Base-by-base conservation (phyloP, 345 rosid genomes). In the Brassica cretica region DNA sequence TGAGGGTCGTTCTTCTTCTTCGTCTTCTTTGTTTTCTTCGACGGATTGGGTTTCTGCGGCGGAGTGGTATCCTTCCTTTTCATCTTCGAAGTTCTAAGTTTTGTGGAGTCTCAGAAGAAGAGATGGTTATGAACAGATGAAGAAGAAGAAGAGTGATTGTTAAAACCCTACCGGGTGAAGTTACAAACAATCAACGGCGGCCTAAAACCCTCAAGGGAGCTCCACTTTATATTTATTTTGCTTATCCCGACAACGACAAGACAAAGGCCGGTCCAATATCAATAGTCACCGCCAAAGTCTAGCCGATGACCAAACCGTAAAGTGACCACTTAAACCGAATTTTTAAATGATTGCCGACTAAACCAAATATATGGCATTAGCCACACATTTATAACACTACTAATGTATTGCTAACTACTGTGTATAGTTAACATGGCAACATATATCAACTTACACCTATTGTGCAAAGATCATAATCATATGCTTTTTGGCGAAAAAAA, bases 1-100 rank as follows among this genome's bases (percentile, higher is more conserved):
- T 89, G 81, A 39, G 67, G n/a, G 56, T 75, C 78, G 56, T 75
- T 79, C 44, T 18, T 79, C 44, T 18, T 79, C 19, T 30, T 75
- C 32, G 70, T 56, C 71, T 80, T 78, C 14, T 16, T 74, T 7
- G 51, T 65, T 71, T 83, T 68, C 75, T 74, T 79, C 51, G 74
- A 61, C 35, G 59, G 41, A 21, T 32, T 79, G 27, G 70, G 51
- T 37, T 68, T 85, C 24, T 76, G 72, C 12, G 70, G 37, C 62
- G 29, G 63, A 66, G 29, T 71, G 2, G 55, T 51, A 7, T 62
- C 78, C 74, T 86, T 86, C 82, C 90, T 83, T 80, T 84, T 89
- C 80, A 75, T 84, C 86, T 60, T 68, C 11, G 4, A 18, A 8
- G 68, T 10, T 32, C 3, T 4, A 21, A 63, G 29, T 1, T 10